Evolutionary conservation across 129 eudicot species (phyloP).

Genomic region (Calendula officinalis): DNA sequence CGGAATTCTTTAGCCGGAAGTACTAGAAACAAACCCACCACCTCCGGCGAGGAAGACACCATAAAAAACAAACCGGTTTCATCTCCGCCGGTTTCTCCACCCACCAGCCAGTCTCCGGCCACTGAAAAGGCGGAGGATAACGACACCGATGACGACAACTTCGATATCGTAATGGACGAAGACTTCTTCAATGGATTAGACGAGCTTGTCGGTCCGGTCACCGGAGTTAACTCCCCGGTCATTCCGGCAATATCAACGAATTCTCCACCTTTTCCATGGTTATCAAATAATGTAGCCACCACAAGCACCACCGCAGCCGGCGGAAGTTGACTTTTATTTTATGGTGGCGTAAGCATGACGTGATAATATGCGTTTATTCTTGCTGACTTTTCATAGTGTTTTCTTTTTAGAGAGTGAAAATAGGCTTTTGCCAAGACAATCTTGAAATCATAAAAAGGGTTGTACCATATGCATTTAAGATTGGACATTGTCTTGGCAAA

Average conservation of each 20-base stretch:
- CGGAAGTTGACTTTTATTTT: conserved; percentile 47
- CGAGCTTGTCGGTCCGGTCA: conserved; percentile 43
- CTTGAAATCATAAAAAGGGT: conserved; percentile 19
- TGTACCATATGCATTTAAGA: conserved; percentile 16
- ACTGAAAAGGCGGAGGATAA: conserved; percentile 53
- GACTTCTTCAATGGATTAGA: conserved; percentile 87
- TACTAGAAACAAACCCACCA: conserved; percentile 64
- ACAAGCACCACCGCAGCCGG: conserved; percentile 62
- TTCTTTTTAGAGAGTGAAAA: conserved; percentile 34
- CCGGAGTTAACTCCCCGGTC: conserved; percentile 25
- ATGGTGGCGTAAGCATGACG: conserved; percentile 24
- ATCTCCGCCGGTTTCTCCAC: conserved; percentile 54
- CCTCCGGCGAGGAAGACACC: conserved; percentile 39
- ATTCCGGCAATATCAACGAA: conserved; percentile 35
- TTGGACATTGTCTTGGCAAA: conserved; percentile 26
- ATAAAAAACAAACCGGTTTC: conserved; percentile 33
- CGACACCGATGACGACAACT: conserved; percentile 35
- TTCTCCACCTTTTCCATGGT: conserved; percentile 50
- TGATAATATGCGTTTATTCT: conserved; percentile 41
- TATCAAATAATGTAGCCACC: conserved; percentile 28
- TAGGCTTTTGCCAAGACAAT: conserved; percentile 27
- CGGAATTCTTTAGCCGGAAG: conserved; percentile 97
- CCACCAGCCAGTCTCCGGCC: conserved; percentile 55
- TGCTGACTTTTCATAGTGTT: conserved; percentile 33
- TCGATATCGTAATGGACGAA: conserved; percentile 57